These are phyloP conservation scores for Tritrichomonas musculus DNA, from an alignment of 208 protist genomes.

Conservation along the genomic window DNA sequence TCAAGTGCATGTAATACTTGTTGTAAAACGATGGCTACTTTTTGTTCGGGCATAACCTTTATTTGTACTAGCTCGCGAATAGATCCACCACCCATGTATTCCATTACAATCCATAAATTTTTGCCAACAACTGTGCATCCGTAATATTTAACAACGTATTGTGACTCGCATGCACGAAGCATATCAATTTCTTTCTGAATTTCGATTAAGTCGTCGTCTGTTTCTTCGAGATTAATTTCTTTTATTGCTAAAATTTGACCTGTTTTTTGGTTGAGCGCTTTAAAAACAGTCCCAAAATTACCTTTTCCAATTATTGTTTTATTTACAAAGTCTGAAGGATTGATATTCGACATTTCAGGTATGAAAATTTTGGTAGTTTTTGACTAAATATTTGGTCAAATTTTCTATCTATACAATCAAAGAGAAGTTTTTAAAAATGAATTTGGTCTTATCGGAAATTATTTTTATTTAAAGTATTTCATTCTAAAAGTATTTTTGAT, in stretches of 20 bases:
- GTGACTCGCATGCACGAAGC: slow-evolving; percentile 61
- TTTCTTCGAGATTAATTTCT: slow-evolving; percentile 73
- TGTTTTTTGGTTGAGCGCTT: not conserved
- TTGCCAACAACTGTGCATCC: slow-evolving; percentile 66
- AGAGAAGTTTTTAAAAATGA: no score
- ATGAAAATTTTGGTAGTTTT: no score
- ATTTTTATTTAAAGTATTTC: no score
- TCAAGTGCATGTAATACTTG: slow-evolving; percentile 56
- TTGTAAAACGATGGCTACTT: not conserved
- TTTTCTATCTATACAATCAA: no score
- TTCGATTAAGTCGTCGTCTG: slow-evolving; percentile 79
- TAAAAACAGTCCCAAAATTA: not conserved
- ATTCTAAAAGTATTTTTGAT: no score
- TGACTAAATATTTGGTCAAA: no score
- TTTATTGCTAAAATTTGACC: slow-evolving; percentile 67
- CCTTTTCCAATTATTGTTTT: not conserved
- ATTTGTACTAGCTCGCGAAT: slow-evolving; percentile 48
- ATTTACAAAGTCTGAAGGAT: not conserved
- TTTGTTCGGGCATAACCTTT: not conserved
- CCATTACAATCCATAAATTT: slow-evolving; percentile 82
- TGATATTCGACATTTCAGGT: not conserved
- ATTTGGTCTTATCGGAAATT: no score
- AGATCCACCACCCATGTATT: slow-evolving; percentile 68
- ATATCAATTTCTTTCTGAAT: slow-evolving; percentile 76
- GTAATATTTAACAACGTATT: slow-evolving; percentile 64